Percentiles rank a stretch among this genome's conserved stretches.
Conservation (phyloP, 768 basidiomycete species). For the Fomitopsis serialis region DNA sequence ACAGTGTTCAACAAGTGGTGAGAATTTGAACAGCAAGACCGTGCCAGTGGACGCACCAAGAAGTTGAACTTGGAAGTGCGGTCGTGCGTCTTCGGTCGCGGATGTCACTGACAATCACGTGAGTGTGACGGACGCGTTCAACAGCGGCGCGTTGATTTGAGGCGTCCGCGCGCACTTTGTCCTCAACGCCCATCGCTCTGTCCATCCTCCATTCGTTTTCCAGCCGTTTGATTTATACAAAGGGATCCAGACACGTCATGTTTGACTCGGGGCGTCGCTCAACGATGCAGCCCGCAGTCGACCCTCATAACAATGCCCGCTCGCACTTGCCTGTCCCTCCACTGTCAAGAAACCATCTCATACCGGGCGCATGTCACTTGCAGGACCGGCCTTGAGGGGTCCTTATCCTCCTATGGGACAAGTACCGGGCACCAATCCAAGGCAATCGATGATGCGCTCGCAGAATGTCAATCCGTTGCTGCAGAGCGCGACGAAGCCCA, state of each 20-base stretch:
- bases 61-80: too few relatives aligned
- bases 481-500: conserved; percentile 60
- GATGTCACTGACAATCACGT: conserved; percentile 1
- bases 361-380: conserved; percentile 62
- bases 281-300: conserved; percentile 48
- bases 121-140: conserved; percentile 29
- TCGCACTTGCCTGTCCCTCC: conserved; percentile 72
- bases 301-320: conserved; percentile 43
- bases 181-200: background rate
- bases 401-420: conserved; percentile 33
- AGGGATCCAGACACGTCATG: conserved; percentile 13
- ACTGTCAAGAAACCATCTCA: conserved; percentile 64
- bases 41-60: conserved; percentile 52
- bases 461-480: conserved; percentile 66
- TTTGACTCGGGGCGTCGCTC: conserved; percentile 53
- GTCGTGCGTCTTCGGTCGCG: too few relatives aligned
- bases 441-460: conserved; percentile 65
- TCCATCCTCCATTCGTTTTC: background rate
- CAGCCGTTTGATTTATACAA: background rate
- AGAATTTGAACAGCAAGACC: conserved; percentile 46
- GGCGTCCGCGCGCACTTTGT: conserved; percentile 9
- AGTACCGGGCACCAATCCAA: conserved; percentile 43
- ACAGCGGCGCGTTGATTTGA: conserved; percentile 10
- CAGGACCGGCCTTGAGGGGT: conserved; percentile 66
- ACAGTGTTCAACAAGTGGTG: conserved; percentile 55